Evolutionary conservation across 108 stramenopile genomes (phyloP), one percentile per base, ranked within the genome.

Genomic region (Fragilaria radians): DNA sequence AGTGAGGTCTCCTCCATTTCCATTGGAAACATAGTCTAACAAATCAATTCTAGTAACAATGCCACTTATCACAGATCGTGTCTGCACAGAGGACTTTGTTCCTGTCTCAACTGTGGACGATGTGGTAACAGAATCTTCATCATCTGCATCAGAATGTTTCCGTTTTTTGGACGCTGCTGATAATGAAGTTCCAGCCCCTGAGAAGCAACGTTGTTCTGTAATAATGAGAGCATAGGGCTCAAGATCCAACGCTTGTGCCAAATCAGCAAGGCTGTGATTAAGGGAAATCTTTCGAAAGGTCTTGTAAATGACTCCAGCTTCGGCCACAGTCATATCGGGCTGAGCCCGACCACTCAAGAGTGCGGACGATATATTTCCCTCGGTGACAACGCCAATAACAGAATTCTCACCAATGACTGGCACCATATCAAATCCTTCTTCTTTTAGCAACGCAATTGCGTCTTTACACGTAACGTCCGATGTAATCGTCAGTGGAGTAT

Each of bases 381-480:
- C 91, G 18, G 96, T 97, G 0, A 97, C 93, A 9, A 97, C 94
- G 17, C 96, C 96, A 62, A 89, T 47, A 19, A 97, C 75, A 46
- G 54, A 48, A 33, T 72, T 66, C 19, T 82, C 87, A 4, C 86
- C 83, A 34, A 92, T 71, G 1, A 97, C 96, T 0, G 96, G 96
- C 1, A 97, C 88, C 92, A 94, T 95, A 65, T 95, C 94, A 63
- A 89, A 95, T 18, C 91, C 94, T 70, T 95, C 88, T 30, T 66
- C 54, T 69, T 89, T 89, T 18, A 97, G 68, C 5, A 94, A 47
- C 4, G 72, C 69, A 59, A 95, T 88, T 11, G 94, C 96, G 57
- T 93, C 93, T 61, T 91, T 78, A 61, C 85, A 86, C 1, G 86
- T 75, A 4, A 91, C 81, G 59, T 83, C 80, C 27, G 79, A 73